A percentile compares a stretch with the other conserved stretches of the same genome.
Evolutionary conservation across 2,329 filamentous ascomycete genomes (phyloP).

Genomic region (Cryphonectria radicalis): DNA sequence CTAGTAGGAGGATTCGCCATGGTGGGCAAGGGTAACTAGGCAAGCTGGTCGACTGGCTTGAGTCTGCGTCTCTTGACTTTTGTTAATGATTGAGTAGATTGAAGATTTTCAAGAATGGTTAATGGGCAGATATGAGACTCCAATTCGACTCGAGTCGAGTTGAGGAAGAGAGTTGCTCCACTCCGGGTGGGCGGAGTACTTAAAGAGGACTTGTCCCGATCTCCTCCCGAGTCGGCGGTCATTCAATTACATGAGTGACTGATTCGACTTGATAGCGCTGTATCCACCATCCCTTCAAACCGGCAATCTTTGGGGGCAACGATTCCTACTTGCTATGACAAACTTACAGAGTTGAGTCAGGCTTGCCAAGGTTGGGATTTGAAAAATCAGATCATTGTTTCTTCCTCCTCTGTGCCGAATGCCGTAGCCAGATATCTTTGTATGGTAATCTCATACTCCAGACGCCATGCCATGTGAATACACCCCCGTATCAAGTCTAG

Average conservation of each 20-base stretch:
- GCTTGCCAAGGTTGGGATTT: too few species aligned
- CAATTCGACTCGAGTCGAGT: not conserved
- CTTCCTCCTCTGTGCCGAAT: not conserved
- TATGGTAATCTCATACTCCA: not conserved
- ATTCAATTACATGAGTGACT: not conserved
- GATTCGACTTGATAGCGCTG: not conserved
- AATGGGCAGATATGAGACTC: not conserved
- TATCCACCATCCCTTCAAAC: not conserved
- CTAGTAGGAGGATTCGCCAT: not conserved
- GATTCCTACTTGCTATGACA: too few species aligned
- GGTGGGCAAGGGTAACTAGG: not conserved
- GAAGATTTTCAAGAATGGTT: not conserved
- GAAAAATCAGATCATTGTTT: not conserved
- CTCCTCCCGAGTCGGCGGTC: not conserved
- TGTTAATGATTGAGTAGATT: not conserved
- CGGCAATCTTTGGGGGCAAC: not conserved
- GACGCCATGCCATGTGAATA: not conserved
- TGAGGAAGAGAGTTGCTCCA: not conserved
- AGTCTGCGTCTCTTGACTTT: not conserved
- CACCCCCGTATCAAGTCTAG: not conserved
- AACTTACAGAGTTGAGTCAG: too few species aligned
- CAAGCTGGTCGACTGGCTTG: not conserved
- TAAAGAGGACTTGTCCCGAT: not conserved
- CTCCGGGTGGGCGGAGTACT: not conserved
- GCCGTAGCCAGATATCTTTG: not conserved